A percentile compares a stretch with the other conserved stretches of the same genome.
Conservation (phyloP, 1,284 basidiomycete species). For the Bjerkandera adusta region DNA sequence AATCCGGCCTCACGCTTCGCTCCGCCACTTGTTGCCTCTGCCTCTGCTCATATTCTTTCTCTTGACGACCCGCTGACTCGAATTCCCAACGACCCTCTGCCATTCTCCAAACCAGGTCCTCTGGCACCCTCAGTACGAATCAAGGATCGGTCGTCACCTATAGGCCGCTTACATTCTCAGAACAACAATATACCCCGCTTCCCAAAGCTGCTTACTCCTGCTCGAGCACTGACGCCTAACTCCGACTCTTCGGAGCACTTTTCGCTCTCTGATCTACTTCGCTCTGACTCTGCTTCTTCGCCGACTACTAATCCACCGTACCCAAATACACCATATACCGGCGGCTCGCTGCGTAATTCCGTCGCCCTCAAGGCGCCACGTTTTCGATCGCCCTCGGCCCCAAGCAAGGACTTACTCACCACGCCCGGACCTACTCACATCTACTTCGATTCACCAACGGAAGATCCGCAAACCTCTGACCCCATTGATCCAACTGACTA, state of each 20-base stretch:
- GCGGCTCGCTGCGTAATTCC: background rate
- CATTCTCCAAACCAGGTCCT: slow-evolving; percentile 22
- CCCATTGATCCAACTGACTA: slow-evolving; percentile 34
- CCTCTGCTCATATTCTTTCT: background rate
- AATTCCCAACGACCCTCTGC: slow-evolving; percentile 1
- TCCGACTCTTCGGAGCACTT: too few species aligned
- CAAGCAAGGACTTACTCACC: slow-evolving; percentile 23
- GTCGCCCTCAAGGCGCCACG: background rate
- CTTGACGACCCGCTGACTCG: background rate
- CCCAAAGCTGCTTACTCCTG: too few species aligned
- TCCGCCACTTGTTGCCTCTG: background rate
- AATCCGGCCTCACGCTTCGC: background rate
- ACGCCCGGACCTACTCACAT: slow-evolving; percentile 38
- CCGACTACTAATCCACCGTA: background rate
- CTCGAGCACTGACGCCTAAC: too few species aligned
- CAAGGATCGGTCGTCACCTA: too few species aligned
- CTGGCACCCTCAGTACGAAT: slow-evolving; percentile 1
- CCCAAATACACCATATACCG: background rate
- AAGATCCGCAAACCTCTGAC: slow-evolving; percentile 45
- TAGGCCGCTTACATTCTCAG: too few species aligned
- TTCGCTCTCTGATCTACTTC: background rate
- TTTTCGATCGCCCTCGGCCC: background rate
- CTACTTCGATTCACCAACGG: slow-evolving; percentile 52
- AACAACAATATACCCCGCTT: too few species aligned
- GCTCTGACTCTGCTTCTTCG: background rate